Conservation (phyloP, 2,329 filamentous ascomycete species). For the Aurifilum marmelostoma region DNA sequence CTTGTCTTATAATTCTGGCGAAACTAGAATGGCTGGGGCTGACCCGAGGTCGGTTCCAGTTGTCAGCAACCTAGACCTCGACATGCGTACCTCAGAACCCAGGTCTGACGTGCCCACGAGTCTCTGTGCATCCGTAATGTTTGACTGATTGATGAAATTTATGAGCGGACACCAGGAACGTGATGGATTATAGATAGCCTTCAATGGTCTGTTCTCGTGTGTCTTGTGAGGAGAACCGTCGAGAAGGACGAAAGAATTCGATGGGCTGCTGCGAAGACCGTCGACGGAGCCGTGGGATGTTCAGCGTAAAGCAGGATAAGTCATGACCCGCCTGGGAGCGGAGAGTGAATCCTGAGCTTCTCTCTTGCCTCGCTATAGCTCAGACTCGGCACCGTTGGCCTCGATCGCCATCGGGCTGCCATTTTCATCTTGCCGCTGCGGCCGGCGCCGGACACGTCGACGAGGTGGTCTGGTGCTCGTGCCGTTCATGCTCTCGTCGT, state of each 20-base stretch:
- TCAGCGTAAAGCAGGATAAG: not conserved
- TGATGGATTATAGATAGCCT: not conserved
- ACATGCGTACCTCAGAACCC: not conserved
- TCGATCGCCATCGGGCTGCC: conserved; percentile 62
- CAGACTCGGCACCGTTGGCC: conserved; percentile 60
- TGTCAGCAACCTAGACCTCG: not conserved
- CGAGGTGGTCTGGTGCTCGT: conserved; percentile 48
- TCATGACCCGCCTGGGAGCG: not conserved
- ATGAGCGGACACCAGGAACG: not conserved
- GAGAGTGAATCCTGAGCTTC: not conserved
- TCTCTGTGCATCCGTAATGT: not conserved
- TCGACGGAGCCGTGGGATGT: not conserved
- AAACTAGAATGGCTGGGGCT: not conserved
- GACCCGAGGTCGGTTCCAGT: not conserved
- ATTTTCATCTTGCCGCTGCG: conserved; percentile 50
- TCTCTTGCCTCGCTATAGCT: conserved; percentile 44
- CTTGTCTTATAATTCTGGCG: not conserved
- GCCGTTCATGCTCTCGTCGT: conserved; percentile 53
- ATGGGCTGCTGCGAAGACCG: not conserved
- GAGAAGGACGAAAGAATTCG: not conserved
- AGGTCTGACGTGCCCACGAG: no score
- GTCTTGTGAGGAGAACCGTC: not conserved
- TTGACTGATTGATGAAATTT: not conserved
- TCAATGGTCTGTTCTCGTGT: not conserved
- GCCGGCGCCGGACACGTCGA: conserved; percentile 45